phyloP scores from a whole-genome alignment of 495 filamentous ascomycete genomes.

The Hyaloscypha variabilis region DNA sequence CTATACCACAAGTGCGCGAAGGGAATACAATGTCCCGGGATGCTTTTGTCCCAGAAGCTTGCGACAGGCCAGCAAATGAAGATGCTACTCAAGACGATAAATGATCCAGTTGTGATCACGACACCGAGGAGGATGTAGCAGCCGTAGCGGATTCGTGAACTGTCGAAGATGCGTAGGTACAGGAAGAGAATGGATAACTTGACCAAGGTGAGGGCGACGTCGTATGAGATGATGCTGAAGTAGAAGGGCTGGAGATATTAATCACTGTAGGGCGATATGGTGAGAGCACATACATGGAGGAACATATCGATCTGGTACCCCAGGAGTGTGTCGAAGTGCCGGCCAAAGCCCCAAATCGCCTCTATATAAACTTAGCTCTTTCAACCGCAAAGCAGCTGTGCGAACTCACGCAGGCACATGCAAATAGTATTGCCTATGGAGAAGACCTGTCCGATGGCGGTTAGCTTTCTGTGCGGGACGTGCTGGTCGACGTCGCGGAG shows the following conservation, averaged over 20 bases:
- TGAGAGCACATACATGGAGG: no score
- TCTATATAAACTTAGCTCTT: no score
- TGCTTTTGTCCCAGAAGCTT: slow-evolving; percentile 38
- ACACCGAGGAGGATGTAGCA: slow-evolving; percentile 33
- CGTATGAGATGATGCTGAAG: slow-evolving; percentile 47
- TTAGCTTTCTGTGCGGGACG: no score
- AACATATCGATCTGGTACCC: no score
- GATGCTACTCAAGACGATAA: slow-evolving; percentile 42
- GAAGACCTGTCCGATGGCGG: no score
- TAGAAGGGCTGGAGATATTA: slow-evolving; percentile 38
- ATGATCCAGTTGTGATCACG: slow-evolving; percentile 42
- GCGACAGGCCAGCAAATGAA: slow-evolving; percentile 41
- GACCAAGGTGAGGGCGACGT: slow-evolving; percentile 40
- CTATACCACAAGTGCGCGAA: slow-evolving; percentile 43
- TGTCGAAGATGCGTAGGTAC: slow-evolving; percentile 43
- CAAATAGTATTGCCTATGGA: no score
- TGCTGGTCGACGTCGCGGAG: neutral
- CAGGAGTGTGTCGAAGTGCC: no score
- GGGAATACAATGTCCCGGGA: slow-evolving; percentile 39
- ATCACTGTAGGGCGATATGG: no score
- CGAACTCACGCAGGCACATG: no score
- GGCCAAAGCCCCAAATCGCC: no score
- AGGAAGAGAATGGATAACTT: slow-evolving; percentile 46
- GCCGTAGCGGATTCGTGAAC: neutral
- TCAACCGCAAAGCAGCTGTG: no score